Base-by-base conservation (phyloP, 352 stramenopile species). In the Pythium coloratum region DNA sequence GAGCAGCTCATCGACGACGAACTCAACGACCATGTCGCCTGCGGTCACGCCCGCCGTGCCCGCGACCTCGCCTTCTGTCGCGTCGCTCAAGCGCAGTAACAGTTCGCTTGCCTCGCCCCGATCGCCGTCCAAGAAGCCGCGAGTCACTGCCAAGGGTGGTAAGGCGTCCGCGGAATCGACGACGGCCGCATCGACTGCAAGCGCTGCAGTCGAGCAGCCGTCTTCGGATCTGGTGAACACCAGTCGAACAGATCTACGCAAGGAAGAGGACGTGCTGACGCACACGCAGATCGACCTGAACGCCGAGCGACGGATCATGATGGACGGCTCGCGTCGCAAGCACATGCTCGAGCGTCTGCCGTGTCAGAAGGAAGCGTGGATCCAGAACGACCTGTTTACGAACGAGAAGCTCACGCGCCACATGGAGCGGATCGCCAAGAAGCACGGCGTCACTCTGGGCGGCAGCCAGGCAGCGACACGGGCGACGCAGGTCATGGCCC, bases 311-410 rank as follows among this genome's bases (percentile, higher is more conserved):
- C 80, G 84, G 13, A 81, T 81, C 28, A 96, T 96, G 88, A 87
- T 94, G 82, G 81, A 90, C 9, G 75, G 83, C 3, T 70, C 73
- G 6, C 64, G 73, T 6, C 78, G 75, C 24, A 70, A 55, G 26
- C 64, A 68, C 2, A 76, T 84, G 50, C 60, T 57, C 0, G 85
- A 91, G 59, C 81, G 78, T 28, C 55, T 93, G 20, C 69, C 81
- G 10, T 90, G 84, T 59, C 76, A 82, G 62, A 93, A 93, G 59
- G 84, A 92, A 71, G 76, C 81, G 62, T 96, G 88, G 88, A 69
- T 81, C 46, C 78, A 89, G 67, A 89, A 88, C 55, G 86, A 96
- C 67, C 75, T 96, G 69, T 96, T 96, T 76, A 81, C 94, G 60
- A 78, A 75, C 18, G 72, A 80, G 14, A 82, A 77, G 51, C 72